Conservation (phyloP, 2,329 filamentous ascomycete genomes). For the Knoxdaviesia proteae region DNA sequence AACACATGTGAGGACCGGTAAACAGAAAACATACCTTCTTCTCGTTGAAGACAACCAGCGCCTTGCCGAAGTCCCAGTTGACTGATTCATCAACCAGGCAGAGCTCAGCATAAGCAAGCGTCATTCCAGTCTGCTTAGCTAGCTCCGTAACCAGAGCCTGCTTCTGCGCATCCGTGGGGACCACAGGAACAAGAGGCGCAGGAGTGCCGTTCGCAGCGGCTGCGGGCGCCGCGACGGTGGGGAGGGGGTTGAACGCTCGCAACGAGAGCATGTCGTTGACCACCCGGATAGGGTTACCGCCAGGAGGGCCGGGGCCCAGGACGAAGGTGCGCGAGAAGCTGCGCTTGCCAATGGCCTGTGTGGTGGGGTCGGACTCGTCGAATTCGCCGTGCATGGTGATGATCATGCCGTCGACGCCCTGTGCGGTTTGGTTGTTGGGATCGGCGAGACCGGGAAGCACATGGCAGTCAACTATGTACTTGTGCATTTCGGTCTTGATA, state of each 20-base stretch:
- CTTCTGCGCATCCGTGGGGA: conserved; percentile 26
- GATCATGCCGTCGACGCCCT: conserved; percentile 57
- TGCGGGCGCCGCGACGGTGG: conserved; percentile 17
- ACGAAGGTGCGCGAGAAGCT: conserved; percentile 71
- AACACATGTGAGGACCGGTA: too few species aligned
- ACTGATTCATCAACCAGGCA: conserved; percentile 48
- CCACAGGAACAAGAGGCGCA: conserved; percentile 7
- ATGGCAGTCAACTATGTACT: conserved; percentile 71
- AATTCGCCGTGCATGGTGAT: conserved; percentile 71
- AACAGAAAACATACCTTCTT: conserved; percentile 35
- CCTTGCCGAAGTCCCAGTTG: conserved; percentile 60
- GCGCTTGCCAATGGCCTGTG: conserved; percentile 38
- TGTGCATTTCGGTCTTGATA: conserved; percentile 41
- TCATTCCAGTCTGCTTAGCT: conserved; percentile 62
- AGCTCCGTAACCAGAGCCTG: conserved; percentile 57
- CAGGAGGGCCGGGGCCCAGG: conserved; percentile 51
- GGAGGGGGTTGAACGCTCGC: conserved; percentile 38
- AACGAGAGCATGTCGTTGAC: conserved; percentile 62
- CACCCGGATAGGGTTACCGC: conserved; percentile 46
- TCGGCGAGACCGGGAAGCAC: conserved; percentile 52
- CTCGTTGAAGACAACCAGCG: conserved; percentile 53
- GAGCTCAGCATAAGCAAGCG: conserved; percentile 53
- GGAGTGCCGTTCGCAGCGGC: conserved; percentile 7
- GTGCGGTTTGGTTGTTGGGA: conserved; percentile 36
- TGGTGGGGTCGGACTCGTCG: conserved; percentile 44